Percentiles rank a stretch among this genome's conserved stretches.
Conservation (phyloP, 495 filamentous ascomycete species). For the Sabuloglossum arenarium region DNA sequence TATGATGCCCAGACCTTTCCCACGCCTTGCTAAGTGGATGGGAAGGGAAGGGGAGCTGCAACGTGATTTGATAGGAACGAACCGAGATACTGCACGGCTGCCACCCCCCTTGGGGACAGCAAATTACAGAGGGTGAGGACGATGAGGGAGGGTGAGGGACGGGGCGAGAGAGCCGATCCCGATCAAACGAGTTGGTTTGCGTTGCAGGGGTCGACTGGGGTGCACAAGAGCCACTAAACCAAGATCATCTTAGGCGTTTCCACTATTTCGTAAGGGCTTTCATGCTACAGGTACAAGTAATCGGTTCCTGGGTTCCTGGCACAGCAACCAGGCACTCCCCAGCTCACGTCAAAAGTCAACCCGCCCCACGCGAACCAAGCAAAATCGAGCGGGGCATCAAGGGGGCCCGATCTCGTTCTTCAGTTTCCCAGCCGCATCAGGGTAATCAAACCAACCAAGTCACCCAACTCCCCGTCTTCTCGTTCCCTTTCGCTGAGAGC, state of each 20-base stretch:
- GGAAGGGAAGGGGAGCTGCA: background rate
- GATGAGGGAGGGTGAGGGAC: too few relatives aligned
- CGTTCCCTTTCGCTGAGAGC: too few relatives aligned
- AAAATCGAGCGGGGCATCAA: background rate
- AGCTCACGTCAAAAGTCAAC: background rate
- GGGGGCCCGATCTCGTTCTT: background rate
- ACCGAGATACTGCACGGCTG: background rate
- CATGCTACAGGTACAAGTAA: too few relatives aligned
- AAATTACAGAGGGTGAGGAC: too few relatives aligned
- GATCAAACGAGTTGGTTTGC: background rate
- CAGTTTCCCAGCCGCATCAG: too few relatives aligned
- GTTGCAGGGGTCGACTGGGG: background rate
- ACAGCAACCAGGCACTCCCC: background rate
- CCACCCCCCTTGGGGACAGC: background rate
- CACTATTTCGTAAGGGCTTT: too few relatives aligned
- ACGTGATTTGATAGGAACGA: background rate
- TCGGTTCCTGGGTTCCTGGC: slow-evolving; percentile 2
- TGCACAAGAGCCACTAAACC: too few relatives aligned
- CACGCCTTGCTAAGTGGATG: background rate
- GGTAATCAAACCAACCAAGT: background rate
- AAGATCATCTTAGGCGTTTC: too few relatives aligned
- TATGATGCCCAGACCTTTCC: background rate
- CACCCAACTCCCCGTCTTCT: too few relatives aligned
- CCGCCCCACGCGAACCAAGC: background rate
- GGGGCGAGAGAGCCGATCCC: background rate